Base-by-base conservation (phyloP, 2,329 filamentous ascomycete species). In the Diaporthe australafricana region DNA sequence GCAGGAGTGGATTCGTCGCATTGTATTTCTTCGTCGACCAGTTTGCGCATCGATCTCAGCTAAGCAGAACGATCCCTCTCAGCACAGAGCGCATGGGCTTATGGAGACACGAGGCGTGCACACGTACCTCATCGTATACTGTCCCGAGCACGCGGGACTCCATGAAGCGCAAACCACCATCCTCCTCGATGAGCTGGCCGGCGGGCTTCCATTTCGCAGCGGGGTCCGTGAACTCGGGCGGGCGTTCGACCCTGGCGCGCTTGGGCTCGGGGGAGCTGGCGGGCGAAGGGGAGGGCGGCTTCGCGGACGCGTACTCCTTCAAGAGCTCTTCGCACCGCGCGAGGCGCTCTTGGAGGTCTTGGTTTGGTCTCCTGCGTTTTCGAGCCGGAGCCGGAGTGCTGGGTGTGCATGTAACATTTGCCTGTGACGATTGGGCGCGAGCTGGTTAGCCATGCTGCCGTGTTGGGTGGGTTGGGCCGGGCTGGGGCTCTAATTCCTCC, bases 321-420 rank as follows among this genome's bases (percentile, higher is more conserved):
- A 90, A 79, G 48, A 90, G 80, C 74, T 88, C 87, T 75, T 91
- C 89, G 74, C 88, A 90, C 70, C 88, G 83, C 5, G 88, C 87
- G 45, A 91, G 82, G 48, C 89, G 85, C 78, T 91, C 88, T 76
- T 90, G 88, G 16, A 91, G 83, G 75, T 90, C 89, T 76, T 90
- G 88, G 68, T 90, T 90, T 12, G 89, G 89, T 60, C 88, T 83
- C 74, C 87, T 83, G 50, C 89, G 85, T 81, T 90, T 90, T 71
- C 88, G 86, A 35, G 88, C 87, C 7, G 88, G 88, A 9, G 89
- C 89, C 1, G 89, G 89, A 25, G 86, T 90, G 75, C 88, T 90
- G 5, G 89, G 88, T 14, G 87, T 89, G 75, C 89, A 91, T 71
- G 85, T 84, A 69, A 90, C 87, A 76, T 89, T 88, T 76, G 88